Conservation (phyloP, 2,329 filamentous ascomycete genomes). For the Stemphylium beticola region DNA sequence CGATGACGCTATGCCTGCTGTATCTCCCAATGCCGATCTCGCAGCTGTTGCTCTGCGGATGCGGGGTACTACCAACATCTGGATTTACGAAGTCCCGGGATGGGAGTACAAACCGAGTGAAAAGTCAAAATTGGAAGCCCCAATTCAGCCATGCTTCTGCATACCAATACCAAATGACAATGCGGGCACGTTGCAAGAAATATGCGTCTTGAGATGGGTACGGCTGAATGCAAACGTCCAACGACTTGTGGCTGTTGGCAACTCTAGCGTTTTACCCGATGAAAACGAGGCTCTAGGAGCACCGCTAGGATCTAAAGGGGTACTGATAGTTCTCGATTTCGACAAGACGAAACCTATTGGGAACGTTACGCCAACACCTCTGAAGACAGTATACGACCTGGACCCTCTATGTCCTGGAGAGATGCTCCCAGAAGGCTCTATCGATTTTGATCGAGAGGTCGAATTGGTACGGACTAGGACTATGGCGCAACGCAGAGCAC, state of each 20-base stretch:
- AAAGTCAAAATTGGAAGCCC: constrained; percentile 34
- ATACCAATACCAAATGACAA: constrained; percentile 44
- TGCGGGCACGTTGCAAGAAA: constrained; percentile 44
- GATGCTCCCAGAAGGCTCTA: constrained; percentile 46
- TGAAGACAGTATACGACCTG: constrained; percentile 46
- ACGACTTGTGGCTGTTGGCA: constrained; percentile 48
- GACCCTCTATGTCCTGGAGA: constrained; percentile 48
- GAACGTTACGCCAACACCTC: constrained; percentile 28
- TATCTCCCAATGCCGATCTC: constrained; percentile 47
- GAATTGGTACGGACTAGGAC: constrained; percentile 49
- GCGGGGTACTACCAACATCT: constrained; percentile 47
- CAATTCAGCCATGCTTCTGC: constrained; percentile 48
- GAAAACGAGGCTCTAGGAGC: constrained; percentile 34
- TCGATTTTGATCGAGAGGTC: constrained; percentile 51
- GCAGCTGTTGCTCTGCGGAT: constrained; percentile 49
- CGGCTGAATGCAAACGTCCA: constrained; percentile 37
- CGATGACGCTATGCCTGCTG: constrained; percentile 50
- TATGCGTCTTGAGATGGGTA: constrained; percentile 47
- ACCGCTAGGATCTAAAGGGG: constrained; percentile 44
- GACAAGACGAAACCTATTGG: constrained; percentile 37
- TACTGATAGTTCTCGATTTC: constrained; percentile 49
- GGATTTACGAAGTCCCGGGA: constrained; percentile 48
- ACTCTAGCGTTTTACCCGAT: constrained; percentile 34
- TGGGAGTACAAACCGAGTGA: constrained; percentile 41
- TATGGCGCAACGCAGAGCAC: constrained; percentile 45